These are phyloP conservation scores for Euphorbia celastroides DNA, from an alignment of 441 rosid species.

Conservation along the genomic window DNA sequence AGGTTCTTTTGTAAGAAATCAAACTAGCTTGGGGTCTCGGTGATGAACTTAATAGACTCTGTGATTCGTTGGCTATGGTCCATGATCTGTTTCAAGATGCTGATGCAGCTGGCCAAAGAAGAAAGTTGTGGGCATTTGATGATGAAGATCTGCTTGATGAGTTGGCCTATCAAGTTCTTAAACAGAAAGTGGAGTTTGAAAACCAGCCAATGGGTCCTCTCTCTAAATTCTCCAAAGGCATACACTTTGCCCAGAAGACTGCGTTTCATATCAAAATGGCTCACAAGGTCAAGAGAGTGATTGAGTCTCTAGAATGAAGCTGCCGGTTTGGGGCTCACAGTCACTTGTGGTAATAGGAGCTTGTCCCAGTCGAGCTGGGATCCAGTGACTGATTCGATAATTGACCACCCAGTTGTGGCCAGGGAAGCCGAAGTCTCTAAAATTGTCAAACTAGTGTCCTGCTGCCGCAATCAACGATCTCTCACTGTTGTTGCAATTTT, in stretches of 20 bases:
- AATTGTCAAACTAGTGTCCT: neutral
- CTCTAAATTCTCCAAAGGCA: constrained; percentile 9
- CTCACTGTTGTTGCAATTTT: constrained; percentile 12
- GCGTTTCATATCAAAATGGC: no score
- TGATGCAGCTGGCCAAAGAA: neutral
- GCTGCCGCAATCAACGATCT: neutral
- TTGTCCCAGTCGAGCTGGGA: no score
- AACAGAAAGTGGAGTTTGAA: constrained; percentile 7
- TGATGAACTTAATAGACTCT: no score
- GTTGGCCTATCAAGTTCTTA: constrained; percentile 16
- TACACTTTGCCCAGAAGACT: neutral
- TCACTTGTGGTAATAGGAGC: no score
- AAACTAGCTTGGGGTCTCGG: neutral
- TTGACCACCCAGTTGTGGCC: neutral
- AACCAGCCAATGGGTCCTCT: constrained; percentile 5
- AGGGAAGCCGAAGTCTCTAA: no score
- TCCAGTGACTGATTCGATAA: neutral
- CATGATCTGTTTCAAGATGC: constrained; percentile 25
- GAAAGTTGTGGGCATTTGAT: constrained; percentile 6
- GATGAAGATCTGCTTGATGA: constrained; percentile 27
- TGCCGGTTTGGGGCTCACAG: no score
- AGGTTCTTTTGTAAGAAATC: neutral
- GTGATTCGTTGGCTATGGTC: neutral
- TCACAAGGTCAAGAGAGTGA: no score
- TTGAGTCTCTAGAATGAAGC: no score